Base-by-base conservation (phyloP, 116 monocot genomes). In the Phalaenopsis hybrid region DNA sequence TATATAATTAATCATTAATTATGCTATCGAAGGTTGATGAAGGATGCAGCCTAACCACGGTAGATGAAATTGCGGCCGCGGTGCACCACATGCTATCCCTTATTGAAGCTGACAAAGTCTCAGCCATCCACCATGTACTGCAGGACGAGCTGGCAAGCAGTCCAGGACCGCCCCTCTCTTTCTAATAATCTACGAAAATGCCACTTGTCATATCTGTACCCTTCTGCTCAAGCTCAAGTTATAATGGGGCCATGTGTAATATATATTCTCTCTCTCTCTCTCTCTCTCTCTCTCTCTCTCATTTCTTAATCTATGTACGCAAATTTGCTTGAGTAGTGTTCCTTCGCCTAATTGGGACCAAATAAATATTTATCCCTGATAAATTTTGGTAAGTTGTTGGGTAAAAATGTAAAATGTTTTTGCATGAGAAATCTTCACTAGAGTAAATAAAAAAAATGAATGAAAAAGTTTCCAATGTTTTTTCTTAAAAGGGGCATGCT, bases 1-100 rank as follows among this genome's bases (percentile, higher is more conserved):
- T 65, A 41, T 4, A 41, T 41, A 12, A 25, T 63, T 63, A 63
- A 63, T n/a, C 25, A 65, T 65, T 65, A 21, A 25, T 65, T 21
- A 65, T 65, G 21, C n/a, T 20, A 74, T 57, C 87, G 68, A 83
- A 96, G 96, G 89, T 96, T 75, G 96, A 96, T 49, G 96, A 96
- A 65, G 96, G 92, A n/a, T 94, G 96, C 78, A 86, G 61, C 78
- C 79, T 96, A 78, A 88, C 89, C 61, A 88, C 92, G 13, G 92
- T 92, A 25, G 96, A 96, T 67, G 96, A 94, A 82, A 92, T 96
- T 58, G 96, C 96, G 12, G 88, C 94, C 6, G 94, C 96, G 50
- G 88, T 94, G 69, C 94, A 96, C 83, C 91, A 86, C 81, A 87
- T 96, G 79, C 84, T 96, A n/a, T 82, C 91, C 15, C 46, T 75